Evolutionary conservation across 805 yeast genomes (phyloP), one percentile per base, ranked within the genome.

Genomic region (Wickerhamomyces sydowiorum): DNA sequence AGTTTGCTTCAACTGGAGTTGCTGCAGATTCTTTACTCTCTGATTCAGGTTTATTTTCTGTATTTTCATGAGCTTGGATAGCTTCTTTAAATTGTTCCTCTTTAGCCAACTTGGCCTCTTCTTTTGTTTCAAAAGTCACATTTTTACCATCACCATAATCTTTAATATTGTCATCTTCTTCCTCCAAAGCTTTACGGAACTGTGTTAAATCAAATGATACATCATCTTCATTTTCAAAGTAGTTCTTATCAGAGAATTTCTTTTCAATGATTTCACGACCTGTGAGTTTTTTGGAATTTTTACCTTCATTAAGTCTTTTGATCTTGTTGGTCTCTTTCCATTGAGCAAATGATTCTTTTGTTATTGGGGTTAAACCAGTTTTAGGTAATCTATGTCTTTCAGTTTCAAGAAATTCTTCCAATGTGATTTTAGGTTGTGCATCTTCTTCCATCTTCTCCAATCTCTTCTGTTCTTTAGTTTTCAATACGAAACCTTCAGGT

Each of bases 401-500:
- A 44, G 91, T 80, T 61, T 95, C 99, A 50, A 93, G 76, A 61
- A 93, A 93, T 48, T 95, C 99, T 65, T 93, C 99, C 56, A 93
- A 72, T 1, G 98, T 87, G 56, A 95, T 86, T 71, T 84, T 83
- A 41, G 96, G 96, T 56, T 86, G 87, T 42, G 76, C 71, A 41
- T 87, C 96, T 20, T 79, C 74, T 7, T 95, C 96, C 62, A 83
- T 72, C 57, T 81, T 83, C 65, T 93, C 99, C 57, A 87, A 67
- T 59, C 89, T 76, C 73, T 86, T 84, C 64, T 93, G 96, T 61
- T 93, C 99, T 66, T 90, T 91, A 29, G 99, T 95, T 73, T 93
- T 93, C 67, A 93, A 76, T 44, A 87, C 95, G 65, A 89, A 95
- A 1, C 99, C 99, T 37, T 95, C 90, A 32, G 99, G 99, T 58